A percentile compares a stretch with the other conserved stretches of the same genome.
Evolutionary conservation across 768 basidiomycete species (phyloP).

Genomic region (Podaxis sp.): DNA sequence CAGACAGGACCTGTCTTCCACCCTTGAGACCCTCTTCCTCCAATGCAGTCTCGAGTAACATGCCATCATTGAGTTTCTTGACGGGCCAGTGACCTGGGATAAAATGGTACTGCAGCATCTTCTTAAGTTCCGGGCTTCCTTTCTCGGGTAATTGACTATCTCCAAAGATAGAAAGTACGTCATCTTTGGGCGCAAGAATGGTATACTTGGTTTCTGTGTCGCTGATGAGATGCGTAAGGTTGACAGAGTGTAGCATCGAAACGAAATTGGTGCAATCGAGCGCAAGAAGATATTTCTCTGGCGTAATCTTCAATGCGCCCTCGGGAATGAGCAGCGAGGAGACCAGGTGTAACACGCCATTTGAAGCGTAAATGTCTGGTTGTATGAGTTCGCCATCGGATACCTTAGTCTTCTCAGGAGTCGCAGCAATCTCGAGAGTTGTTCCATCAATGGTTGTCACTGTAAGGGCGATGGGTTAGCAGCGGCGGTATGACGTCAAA

Average conservation of each 20-base stretch:
- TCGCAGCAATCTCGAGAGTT: constrained; percentile 56
- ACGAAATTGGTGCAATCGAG: constrained; percentile 92
- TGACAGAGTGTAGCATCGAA: constrained; percentile 79
- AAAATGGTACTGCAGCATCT: constrained; percentile 85
- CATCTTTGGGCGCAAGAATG: constrained; percentile 89
- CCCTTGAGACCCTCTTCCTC: constrained; percentile 67
- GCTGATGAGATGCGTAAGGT: constrained; percentile 70
- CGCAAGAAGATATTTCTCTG: constrained; percentile 92
- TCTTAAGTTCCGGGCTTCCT: constrained; percentile 70
- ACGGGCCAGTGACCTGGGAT: constrained; percentile 76
- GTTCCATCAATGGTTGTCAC: constrained; percentile 73
- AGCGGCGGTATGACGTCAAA: neutral
- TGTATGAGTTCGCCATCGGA: constrained; percentile 60
- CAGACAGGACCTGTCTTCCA: constrained; percentile 65
- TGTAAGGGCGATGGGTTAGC: constrained; percentile 27
- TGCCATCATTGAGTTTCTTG: constrained; percentile 66
- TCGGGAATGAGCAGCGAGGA: constrained; percentile 79
- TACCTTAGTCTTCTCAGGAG: constrained; percentile 51
- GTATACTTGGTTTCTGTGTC: constrained; percentile 71
- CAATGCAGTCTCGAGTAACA: constrained; percentile 79
- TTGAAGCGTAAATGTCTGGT: constrained; percentile 90
- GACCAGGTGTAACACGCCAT: constrained; percentile 92
- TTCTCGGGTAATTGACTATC: constrained; percentile 55
- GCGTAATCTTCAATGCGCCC: constrained; percentile 75
- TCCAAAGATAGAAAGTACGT: constrained; percentile 64